Evolutionary conservation across 768 basidiomycete species (phyloP).

Genomic region (Xerocomus spinulosus): DNA sequence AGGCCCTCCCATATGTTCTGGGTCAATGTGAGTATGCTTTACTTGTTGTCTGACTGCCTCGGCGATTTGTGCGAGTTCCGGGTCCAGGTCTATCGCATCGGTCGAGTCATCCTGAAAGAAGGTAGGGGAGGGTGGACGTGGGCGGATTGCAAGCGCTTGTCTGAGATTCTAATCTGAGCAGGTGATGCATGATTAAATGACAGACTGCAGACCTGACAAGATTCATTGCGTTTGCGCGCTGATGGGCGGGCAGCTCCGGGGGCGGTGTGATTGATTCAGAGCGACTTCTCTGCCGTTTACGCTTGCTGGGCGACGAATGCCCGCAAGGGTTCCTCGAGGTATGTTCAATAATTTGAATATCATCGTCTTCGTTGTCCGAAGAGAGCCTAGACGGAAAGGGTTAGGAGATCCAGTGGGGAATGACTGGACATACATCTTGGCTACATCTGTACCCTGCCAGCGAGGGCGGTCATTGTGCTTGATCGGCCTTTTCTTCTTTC

Average conservation of each 20-base stretch:
- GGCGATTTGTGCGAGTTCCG: conserved; percentile 60
- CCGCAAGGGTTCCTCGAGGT: conserved; percentile 11
- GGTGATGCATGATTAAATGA: not conserved
- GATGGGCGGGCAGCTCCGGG: conserved; percentile 51
- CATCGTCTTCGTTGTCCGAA: conserved; percentile 44
- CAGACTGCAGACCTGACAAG: conserved; percentile 51
- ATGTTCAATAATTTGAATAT: conserved; percentile 39
- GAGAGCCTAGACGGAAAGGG: conserved; percentile 26
- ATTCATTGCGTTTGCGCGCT: conserved; percentile 52
- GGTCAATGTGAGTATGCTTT: conserved; percentile 20
- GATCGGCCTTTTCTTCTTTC: conserved; percentile 38
- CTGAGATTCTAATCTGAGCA: conserved; percentile 30
- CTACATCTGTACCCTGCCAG: conserved; percentile 41
- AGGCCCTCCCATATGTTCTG: conserved; percentile 30
- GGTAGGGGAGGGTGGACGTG: conserved; percentile 48
- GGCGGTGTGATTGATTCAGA: conserved; percentile 77
- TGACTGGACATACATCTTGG: conserved; percentile 38
- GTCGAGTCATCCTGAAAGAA: conserved; percentile 38
- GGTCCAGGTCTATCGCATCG: conserved; percentile 50
- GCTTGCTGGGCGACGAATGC: conserved; percentile 34
- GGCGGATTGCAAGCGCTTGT: conserved; percentile 39
- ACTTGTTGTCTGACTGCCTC: conserved; percentile 33
- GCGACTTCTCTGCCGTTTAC: conserved; percentile 49
- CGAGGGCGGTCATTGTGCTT: conserved; percentile 29
- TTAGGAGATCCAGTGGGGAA: conserved; percentile 6